Evolutionary conservation across 352 stramenopile genomes (phyloP).

Genomic region (Globisporangium uncinulatum): DNA sequence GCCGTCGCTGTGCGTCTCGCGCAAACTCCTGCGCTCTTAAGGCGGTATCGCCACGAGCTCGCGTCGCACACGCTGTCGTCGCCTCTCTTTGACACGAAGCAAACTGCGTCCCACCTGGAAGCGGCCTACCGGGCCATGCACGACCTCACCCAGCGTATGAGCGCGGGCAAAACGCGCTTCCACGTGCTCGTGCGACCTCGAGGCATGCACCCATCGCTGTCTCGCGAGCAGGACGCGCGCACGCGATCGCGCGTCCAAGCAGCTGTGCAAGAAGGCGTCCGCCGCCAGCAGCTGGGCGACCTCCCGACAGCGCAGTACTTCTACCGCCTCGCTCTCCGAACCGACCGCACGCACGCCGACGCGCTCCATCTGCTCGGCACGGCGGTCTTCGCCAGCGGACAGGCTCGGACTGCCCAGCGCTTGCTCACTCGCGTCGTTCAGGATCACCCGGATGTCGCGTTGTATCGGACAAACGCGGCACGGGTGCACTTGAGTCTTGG

Average conservation of each 20-base stretch:
- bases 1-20: constrained; percentile 50
- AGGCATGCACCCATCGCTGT: background rate
- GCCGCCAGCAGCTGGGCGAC: constrained; percentile 21
- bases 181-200: constrained; percentile 33
- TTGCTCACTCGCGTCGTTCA: constrained; percentile 19
- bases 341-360: constrained; percentile 15
- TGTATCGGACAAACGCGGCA: constrained; percentile 20
- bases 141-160: constrained; percentile 33
- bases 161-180: constrained; percentile 10
- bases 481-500: constrained; percentile 2
- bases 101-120: constrained; percentile 63
- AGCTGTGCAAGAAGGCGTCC: constrained; percentile 19
- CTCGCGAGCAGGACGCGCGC: background rate
- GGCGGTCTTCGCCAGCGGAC: constrained; percentile 17
- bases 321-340: constrained; percentile 20
- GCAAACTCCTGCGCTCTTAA: constrained; percentile 12
- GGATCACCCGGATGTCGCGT: constrained; percentile 17
- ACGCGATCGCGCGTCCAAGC: constrained; percentile 11
- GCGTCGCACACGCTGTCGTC: constrained; percentile 24
- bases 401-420: constrained; percentile 12
- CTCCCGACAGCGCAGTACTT: constrained; percentile 21
- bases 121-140: constrained; percentile 55
- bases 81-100: constrained; percentile 70
- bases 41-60: constrained; percentile 25
- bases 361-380: constrained; percentile 47